Evolutionary conservation across 805 yeast species (phyloP), one percentile per base, ranked within the genome.

Genomic region (Candida rishiriensis): DNA sequence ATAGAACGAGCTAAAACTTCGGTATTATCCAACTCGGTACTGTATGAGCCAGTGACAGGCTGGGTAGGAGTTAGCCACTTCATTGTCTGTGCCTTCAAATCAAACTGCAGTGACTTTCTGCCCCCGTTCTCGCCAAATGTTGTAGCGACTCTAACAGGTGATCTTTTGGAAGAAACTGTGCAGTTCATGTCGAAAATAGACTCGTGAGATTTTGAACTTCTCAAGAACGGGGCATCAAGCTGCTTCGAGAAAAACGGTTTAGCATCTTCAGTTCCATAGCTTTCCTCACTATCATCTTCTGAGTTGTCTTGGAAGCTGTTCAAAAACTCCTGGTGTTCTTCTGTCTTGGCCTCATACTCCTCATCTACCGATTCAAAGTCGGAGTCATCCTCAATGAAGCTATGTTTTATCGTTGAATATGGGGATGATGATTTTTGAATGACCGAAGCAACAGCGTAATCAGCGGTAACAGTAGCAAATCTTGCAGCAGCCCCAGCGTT

Each of bases 31-130:
- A 39, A 32, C n/a, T 26, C 26, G 16, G 29, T 16, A 5, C 41
- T 40, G 8, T 47, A 36, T 5, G 55, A 50, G 8, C 56, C 50
- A 8, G 52, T 54, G 1, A 50, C 38, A 1, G 64, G 61, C 16
- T 41, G 40, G 18, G 50, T 56, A 12, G 65, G 64, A 15, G 59
- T 52, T 8, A 60, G 30, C 66, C 66, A 61, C 46, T 56, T 60
- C 57, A 61, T 51, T 2, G 66, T 61, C 41, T 61, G 64, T 8
- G 53, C 45, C 33, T 57, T 59, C 9, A 61, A 18, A 33, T 60
- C 60, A 13, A 39, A 12, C 13, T 47, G 39, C n/a, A 46, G 41
- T 15, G 26, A 7, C 26, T 5, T 21, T 21, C 26, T 21, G n/a
- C n/a, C n/a, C 7, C 26, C 26, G 7, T 21, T 21, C 26, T 21